Conservation (phyloP, 2,329 filamentous ascomycete genomes). For the Microdochium bolleyi region DNA sequence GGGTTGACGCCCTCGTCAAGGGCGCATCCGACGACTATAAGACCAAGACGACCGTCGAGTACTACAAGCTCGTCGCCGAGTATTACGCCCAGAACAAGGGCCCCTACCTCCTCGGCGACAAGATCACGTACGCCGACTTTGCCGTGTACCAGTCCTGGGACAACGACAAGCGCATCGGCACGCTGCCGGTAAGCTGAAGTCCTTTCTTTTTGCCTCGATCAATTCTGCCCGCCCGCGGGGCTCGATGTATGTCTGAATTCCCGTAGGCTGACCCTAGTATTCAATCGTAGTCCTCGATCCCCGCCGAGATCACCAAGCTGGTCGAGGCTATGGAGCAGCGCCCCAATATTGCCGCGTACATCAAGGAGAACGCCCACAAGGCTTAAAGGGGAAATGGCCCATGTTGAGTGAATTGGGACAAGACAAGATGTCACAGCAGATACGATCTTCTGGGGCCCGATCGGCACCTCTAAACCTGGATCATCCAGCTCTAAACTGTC, state of each 20-base stretch:
- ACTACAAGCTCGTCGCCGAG: slow-evolving; percentile 18
- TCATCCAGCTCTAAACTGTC: too few relatives aligned
- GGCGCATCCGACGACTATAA: slow-evolving; percentile 20
- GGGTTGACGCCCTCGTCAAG: slow-evolving; percentile 14
- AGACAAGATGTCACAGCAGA: too few relatives aligned
- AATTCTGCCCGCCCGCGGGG: background rate
- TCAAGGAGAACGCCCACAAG: background rate
- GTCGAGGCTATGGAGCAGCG: background rate
- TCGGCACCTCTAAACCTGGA: too few relatives aligned
- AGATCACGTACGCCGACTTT: slow-evolving; percentile 28
- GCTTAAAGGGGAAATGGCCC: background rate
- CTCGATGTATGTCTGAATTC: too few relatives aligned
- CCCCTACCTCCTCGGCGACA: slow-evolving; percentile 26
- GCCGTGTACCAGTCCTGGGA: slow-evolving; percentile 28
- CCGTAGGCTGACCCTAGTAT: background rate
- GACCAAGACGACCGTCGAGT: slow-evolving; percentile 16
- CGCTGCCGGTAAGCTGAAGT: slow-evolving; percentile 29
- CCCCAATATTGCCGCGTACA: background rate
- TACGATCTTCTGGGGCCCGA: too few relatives aligned
- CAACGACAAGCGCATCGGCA: slow-evolving; percentile 22
- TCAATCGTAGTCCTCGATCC: background rate
- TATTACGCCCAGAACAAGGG: slow-evolving; percentile 21
- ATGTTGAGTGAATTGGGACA: background rate
- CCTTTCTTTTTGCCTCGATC: background rate
- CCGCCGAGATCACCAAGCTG: background rate